Percentiles rank a stretch among this genome's conserved stretches.
Evolutionary conservation across 2,329 filamentous ascomycete species (phyloP).

Genomic region (Ilyonectria robusta): DNA sequence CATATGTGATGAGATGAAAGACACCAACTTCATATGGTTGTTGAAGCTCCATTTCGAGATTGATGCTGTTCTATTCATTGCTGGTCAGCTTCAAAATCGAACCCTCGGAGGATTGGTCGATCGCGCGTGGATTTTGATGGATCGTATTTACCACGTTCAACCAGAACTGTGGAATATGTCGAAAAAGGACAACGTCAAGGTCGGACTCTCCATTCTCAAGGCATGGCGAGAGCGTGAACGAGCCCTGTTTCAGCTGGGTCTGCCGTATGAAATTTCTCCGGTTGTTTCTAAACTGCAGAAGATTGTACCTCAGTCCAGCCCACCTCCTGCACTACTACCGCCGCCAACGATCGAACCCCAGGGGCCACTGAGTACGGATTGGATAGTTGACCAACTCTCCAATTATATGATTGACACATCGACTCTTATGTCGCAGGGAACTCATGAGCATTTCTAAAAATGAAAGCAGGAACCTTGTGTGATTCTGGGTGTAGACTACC

Average conservation of each 20-base stretch:
- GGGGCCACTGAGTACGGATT: neutral
- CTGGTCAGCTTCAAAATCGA: slow-evolving; percentile 16
- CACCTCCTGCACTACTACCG: slow-evolving; percentile 9
- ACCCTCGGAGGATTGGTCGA: slow-evolving; percentile 18
- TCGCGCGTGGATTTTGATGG: slow-evolving; percentile 22
- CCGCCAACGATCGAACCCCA: neutral
- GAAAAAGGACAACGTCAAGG: slow-evolving; percentile 5
- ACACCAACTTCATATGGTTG: slow-evolving; percentile 20
- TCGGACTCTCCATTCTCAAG: slow-evolving; percentile 9
- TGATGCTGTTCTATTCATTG: slow-evolving; percentile 26
- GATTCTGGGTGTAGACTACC: neutral
- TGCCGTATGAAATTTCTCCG: slow-evolving; percentile 9
- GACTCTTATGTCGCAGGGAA: neutral
- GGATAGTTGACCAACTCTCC: neutral
- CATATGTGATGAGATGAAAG: slow-evolving; percentile 19
- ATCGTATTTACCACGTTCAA: slow-evolving; percentile 20
- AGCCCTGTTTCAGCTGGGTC: neutral
- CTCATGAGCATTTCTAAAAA: neutral
- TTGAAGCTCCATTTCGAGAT: slow-evolving; percentile 25
- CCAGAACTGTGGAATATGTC: slow-evolving; percentile 26
- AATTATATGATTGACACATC: neutral
- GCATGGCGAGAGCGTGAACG: slow-evolving; percentile 27
- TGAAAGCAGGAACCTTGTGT: neutral
- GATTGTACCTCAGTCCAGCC: slow-evolving; percentile 8
- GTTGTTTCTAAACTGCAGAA: slow-evolving; percentile 3